A percentile compares a stretch with the other conserved stretches of the same genome.
These are phyloP conservation scores for Talaromyces adpressus DNA, from an alignment of 495 filamentous ascomycete genomes.

Conservation along the genomic window DNA sequence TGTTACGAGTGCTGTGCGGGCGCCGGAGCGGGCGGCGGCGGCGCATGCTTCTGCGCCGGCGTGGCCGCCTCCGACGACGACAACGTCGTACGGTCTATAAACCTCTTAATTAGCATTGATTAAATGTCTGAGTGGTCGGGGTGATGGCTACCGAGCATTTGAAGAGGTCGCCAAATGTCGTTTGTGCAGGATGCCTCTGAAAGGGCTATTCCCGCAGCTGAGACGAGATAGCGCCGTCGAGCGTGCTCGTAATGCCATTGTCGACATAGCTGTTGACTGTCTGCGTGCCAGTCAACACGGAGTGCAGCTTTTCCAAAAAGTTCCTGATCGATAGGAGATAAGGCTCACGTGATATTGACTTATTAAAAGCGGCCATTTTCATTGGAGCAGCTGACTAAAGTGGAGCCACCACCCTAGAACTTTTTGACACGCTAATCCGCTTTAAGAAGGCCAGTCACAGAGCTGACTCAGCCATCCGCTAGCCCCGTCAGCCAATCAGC, in stretches of 20 bases:
- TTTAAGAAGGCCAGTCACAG: background rate
- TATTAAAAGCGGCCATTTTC: background rate
- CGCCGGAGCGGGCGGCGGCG: constrained; percentile 85
- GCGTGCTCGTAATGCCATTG: constrained; percentile 32
- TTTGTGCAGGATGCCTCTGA: constrained; percentile 11
- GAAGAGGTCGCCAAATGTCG: constrained; percentile 43
- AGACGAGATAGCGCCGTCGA: constrained; percentile 23
- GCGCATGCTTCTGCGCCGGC: constrained; percentile 91
- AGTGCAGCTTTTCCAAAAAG: background rate
- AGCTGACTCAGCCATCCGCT: no score
- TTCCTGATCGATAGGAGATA: background rate
- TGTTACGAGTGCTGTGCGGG: constrained; percentile 83
- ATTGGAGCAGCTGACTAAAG: background rate
- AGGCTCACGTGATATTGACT: background rate
- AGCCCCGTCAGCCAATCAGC: background rate
- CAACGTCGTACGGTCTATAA: constrained; percentile 74
- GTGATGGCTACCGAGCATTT: constrained; percentile 28
- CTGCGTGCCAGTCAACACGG: background rate
- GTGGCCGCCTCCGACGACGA: constrained; percentile 94
- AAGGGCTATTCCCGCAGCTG: constrained; percentile 19
- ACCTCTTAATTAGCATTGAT: constrained; percentile 7
- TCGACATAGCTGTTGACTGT: background rate
- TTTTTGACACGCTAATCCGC: background rate
- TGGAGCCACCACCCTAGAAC: background rate
- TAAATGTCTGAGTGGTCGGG: background rate